Evolutionary conservation across 257 asterid species (phyloP).

Genomic region (Solanum habrochaites): DNA sequence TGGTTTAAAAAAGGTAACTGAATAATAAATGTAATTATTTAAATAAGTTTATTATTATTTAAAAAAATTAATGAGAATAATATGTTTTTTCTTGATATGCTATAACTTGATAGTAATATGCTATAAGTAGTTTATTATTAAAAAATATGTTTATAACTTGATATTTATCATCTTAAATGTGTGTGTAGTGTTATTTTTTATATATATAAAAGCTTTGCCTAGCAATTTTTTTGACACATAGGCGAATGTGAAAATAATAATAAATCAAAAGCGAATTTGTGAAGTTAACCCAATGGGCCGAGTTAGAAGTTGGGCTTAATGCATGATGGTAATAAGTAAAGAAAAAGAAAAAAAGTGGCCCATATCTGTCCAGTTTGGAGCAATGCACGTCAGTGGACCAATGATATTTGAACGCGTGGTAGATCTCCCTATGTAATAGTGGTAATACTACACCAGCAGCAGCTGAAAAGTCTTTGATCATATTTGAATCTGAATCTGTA

Average conservation of each 20-base stretch:
- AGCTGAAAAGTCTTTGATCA: neutral
- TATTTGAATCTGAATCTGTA: neutral
- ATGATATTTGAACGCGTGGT: neutral
- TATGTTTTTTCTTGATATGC: too few relatives aligned
- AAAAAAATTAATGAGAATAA: too few relatives aligned
- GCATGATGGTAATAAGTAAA: neutral
- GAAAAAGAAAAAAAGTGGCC: neutral
- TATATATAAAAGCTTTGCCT: too few relatives aligned
- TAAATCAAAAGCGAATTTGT: neutral
- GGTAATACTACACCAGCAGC: too few relatives aligned
- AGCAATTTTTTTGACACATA: neutral
- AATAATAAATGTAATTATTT: too few relatives aligned
- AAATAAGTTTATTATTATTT: too few relatives aligned
- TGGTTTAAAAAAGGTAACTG: too few relatives aligned
- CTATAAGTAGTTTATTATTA: too few relatives aligned
- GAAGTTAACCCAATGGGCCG: neutral
- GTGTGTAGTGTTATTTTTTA: too few relatives aligned
- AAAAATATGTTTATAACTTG: too few relatives aligned
- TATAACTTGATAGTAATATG: too few relatives aligned
- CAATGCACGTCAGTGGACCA: neutral
- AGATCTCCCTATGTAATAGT: neutral
- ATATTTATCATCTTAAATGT: too few relatives aligned
- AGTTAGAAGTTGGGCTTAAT: neutral
- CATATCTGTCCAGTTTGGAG: neutral
- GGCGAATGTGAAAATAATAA: neutral